Conservation (phyloP, 768 basidiomycete species). For the Mycena belliarum region DNA sequence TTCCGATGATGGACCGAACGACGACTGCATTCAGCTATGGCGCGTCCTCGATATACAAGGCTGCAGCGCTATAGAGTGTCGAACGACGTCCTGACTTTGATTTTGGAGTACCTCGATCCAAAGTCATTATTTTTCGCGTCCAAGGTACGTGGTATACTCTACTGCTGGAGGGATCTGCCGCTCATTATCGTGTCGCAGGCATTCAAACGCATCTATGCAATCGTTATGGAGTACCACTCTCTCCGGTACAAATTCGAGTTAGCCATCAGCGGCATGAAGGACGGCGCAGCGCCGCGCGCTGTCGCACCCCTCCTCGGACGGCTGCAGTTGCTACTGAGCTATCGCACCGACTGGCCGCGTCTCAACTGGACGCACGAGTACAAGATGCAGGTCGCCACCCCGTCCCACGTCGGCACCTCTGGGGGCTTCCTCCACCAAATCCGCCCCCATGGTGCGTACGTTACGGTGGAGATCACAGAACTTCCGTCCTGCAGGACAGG, state of each 20-base stretch:
- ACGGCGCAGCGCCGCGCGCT: slow-evolving; percentile 44
- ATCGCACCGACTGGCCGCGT: slow-evolving; percentile 50
- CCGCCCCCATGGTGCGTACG: slow-evolving; percentile 39
- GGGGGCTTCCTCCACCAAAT: slow-evolving; percentile 49
- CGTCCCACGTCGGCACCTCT: slow-evolving; percentile 42
- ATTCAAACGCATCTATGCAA: slow-evolving; percentile 44
- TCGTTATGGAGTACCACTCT: slow-evolving; percentile 48
- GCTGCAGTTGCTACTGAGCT: slow-evolving; percentile 45
- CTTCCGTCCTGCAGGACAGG: slow-evolving; percentile 51
- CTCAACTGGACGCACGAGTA: slow-evolving; percentile 50
- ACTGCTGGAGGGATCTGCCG: background rate
- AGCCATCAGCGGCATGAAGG: slow-evolving; percentile 50
- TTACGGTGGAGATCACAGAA: slow-evolving; percentile 45
- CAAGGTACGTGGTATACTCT: slow-evolving; percentile 35
- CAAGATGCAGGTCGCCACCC: slow-evolving; percentile 40
- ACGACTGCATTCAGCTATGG: slow-evolving; percentile 39
- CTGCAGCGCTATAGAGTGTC: slow-evolving; percentile 50
- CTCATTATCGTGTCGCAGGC: slow-evolving; percentile 34
- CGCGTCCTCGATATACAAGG: slow-evolving; percentile 44
- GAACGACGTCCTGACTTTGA: slow-evolving; percentile 51
- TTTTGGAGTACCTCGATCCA: slow-evolving; percentile 52
- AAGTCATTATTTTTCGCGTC: slow-evolving; percentile 46
- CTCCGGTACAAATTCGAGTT: slow-evolving; percentile 54
- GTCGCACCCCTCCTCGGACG: slow-evolving; percentile 41
- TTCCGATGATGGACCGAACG: slow-evolving; percentile 32